Evolutionary conservation across 352 stramenopile species (phyloP), one percentile per base, ranked within the genome.

Genomic region (Phytophthora pisi): DNA sequence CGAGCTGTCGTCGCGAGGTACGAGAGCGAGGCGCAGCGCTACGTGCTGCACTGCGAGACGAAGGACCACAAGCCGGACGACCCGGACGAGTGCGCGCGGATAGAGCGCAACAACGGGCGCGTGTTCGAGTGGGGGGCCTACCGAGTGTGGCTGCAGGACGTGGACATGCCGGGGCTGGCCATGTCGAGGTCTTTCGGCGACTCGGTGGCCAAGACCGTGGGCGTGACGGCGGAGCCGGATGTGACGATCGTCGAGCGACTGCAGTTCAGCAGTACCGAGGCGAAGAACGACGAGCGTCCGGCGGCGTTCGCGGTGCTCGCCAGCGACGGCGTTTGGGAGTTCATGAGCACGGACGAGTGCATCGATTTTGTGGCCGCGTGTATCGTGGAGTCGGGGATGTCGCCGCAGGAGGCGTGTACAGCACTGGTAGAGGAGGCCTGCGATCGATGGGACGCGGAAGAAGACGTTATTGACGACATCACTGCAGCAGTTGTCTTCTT

Each of bases 131-230:
- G 79, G 81, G 89, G 82, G 5, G 84, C 78, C 16, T 89, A 71
- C 57, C 84, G 89, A 18, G 89, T 96, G 11, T 96, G 89, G 89
- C 77, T 96, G 15, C 76, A 93, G 61, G 86, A 96, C 59, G 78
- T 93, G 8, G 84, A 93, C 59, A 91, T 93, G 81, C 89, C 89
- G 4, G 89, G 89, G 8, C 70, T 96, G 10, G 89, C 86, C 18
- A 96, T 96, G 89, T 92, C 84, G 9, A 81, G 88, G 16, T 93
- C 82, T 36, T 86, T 95, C 45, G 89, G 89, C 26, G 89, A 96
- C 65, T 61, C 76, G 4, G 84, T 96, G 10, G 88, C 88, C 9
- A 93, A 90, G 57, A 89, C 82, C 4, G 81, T 93, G 13, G 89
- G 89, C 40, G 89, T 96, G 45, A 91, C 80, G 18, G 75, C 75